A percentile compares a stretch with the other conserved stretches of the same genome.
Evolutionary conservation across 140 eudicot genomes (phyloP).

Genomic region (Senecio squalidus): DNA sequence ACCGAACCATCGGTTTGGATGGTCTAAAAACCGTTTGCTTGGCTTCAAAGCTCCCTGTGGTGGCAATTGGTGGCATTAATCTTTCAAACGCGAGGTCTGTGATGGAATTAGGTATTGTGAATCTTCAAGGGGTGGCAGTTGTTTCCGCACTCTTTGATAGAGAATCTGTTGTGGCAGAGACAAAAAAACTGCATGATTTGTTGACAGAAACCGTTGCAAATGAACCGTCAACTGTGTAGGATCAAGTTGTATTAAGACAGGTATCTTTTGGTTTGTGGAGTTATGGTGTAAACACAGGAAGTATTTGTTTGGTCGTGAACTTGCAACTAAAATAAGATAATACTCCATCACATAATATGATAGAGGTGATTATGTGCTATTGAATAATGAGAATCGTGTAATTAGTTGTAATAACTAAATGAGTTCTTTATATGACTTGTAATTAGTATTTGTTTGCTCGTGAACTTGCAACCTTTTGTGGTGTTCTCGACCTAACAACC

Average conservation of each 20-base stretch:
- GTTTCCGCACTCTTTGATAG: slow-evolving; percentile 89
- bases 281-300: too few relatives aligned
- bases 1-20: slow-evolving; percentile 69
- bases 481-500: too few relatives aligned
- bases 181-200: slow-evolving; percentile 38
- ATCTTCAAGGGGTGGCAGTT: slow-evolving; percentile 79
- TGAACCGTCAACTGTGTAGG: neutral
- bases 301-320: neutral
- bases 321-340: slow-evolving; percentile 13
- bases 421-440: too few relatives aligned
- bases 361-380: neutral
- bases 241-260: neutral
- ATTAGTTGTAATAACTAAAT: too few relatives aligned
- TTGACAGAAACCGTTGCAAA: slow-evolving; percentile 28
- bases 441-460: neutral
- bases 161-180: slow-evolving; percentile 52
- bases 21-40: slow-evolving; percentile 65
- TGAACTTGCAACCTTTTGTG: slow-evolving; percentile 17
- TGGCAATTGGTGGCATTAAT: slow-evolving; percentile 94
- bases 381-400: neutral
- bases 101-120: slow-evolving; percentile 62
- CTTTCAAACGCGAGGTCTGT: slow-evolving; percentile 50
- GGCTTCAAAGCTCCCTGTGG: slow-evolving; percentile 88
- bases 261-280: neutral
- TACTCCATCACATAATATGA: neutral